Percentiles rank a stretch among this genome's conserved stretches.
phyloP scores from a whole-genome alignment of 768 basidiomycete species.

The Strobilomyces confusus region DNA sequence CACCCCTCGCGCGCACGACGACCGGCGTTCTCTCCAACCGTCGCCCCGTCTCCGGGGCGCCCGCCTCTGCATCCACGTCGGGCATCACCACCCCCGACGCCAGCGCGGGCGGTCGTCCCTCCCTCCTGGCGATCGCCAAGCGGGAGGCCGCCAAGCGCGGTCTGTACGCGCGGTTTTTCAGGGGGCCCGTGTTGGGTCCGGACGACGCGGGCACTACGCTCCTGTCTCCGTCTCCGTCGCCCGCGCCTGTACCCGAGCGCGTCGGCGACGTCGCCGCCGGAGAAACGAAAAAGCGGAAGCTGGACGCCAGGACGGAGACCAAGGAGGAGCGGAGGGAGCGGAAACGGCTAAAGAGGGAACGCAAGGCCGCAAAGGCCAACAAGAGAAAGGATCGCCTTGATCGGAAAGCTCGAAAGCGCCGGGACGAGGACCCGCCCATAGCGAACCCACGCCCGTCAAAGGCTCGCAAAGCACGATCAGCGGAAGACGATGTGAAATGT shows the following conservation, averaged over 20 bases:
- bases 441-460: slow-evolving; percentile 2
- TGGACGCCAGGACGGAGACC: slow-evolving; percentile 6
- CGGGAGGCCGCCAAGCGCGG: slow-evolving; percentile 70
- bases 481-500: background rate
- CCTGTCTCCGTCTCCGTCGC: background rate
- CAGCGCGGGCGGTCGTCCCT: slow-evolving; percentile 30
- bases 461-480: slow-evolving; percentile 6
- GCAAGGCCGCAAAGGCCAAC: slow-evolving; percentile 16
- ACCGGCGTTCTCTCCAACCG: slow-evolving; percentile 78
- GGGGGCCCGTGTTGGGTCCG: slow-evolving; percentile 65
- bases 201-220: slow-evolving; percentile 18
- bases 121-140: slow-evolving; percentile 62
- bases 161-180: slow-evolving; percentile 79
- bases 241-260: background rate
- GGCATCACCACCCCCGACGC: slow-evolving; percentile 38
- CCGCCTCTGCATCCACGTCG: slow-evolving; percentile 44
- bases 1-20: slow-evolving; percentile 51
- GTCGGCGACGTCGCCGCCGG: background rate
- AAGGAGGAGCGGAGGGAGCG: slow-evolving; percentile 20
- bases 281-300: slow-evolving; percentile 10
- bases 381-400: slow-evolving; percentile 6
- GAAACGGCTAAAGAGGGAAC: slow-evolving; percentile 24
- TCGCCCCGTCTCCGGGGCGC: slow-evolving; percentile 49
- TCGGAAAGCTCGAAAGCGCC: slow-evolving; percentile 1
- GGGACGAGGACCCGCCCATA: background rate